Base-by-base conservation (phyloP, 306 rosid species). In the Dalbergia cochinchinensis region DNA sequence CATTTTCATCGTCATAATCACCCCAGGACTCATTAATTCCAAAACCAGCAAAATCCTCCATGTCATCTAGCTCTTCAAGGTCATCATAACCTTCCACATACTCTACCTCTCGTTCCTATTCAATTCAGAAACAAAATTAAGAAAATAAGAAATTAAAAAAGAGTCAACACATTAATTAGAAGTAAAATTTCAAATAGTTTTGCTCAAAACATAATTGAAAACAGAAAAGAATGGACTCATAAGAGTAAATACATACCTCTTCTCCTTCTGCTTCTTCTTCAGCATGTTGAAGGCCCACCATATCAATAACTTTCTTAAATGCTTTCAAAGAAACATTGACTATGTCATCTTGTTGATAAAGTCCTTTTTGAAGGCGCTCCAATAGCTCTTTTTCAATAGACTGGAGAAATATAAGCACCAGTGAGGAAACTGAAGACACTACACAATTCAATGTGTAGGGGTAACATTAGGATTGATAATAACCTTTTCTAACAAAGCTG, bases 11-110 rank as follows among this genome's bases (percentile, higher is more conserved):
- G 63, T 86, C 90, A 6, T 85, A 82, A 60, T 69, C 71, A 20
- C 51, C 85, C 45, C 57, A 77, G 47, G 82, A 73, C 53, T 77
- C 65, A 4, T 41, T 39, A 69, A 78, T 66, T 39, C 76, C 57
- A 61, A 74, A 82, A 83, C 88, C 87, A 78, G 74, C 90, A 85
- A 90, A 86, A 87, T 95, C 99, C 84, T 92, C 99, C 5, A 95
- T 90, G 80, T 94, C 97, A 61, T 92, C 96, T 81, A 87, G 96
- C 83, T 82, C 92, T 84, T 92, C 99, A 55, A 87, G 84, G 64
- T 90, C 97, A 42, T 92, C 89, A 79, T 82, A 69, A 48, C 92
- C 94, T 82, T 92, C 99, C 64, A 92, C 92, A 78, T 87, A 92
- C 79, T 95, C 97, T 39, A 83, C 39, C 85, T 85, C 92, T 41